Evolutionary conservation across 2,329 filamentous ascomycete species (phyloP), one percentile per base, ranked within the genome.

Genomic region (Phyllosticta ampelicida): DNA sequence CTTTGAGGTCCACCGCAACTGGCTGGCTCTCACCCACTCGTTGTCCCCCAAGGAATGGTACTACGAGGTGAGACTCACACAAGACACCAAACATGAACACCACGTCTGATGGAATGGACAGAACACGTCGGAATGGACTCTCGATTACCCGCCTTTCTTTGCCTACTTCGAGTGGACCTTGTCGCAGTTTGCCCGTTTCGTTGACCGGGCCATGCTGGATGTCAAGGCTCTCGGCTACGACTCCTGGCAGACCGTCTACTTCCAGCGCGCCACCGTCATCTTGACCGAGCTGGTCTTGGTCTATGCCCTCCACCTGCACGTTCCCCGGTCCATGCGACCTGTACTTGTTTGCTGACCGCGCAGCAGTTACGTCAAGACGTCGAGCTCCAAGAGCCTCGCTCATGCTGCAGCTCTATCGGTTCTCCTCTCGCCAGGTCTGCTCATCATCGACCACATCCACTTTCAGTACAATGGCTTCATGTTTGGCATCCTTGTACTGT

Each of bases 401-500:
- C 90, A 96, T 68, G 89, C 88, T 21, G 89, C 87, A 52, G 90
- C 91, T 21, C 79, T 97, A 58, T 96, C 92, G 0, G 85, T 99
- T 60, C 77, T 97, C 3, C 82, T 97, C 11, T 97, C 91, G 0
- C 94, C 94, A 0, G 94, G 92, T 1, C 82, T 99, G 36, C 79
- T 99, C 61, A 95, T 99, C 70, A 97, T 99, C 71, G 94, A 99
- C 69, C 94, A 99, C 71, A 92, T 96, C 63, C 91, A 96, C 72
- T 99, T 99, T 72, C 94, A 99, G 77, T 99, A 99, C 77, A 99
- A 99, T 76, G 92, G 94, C 48, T 90, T 91, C 74, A 84, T 99
- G 74, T 99, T 97, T 70, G 94, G 94, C 44, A 77, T 97, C 50
- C 78, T 99, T 54, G 82, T 97, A 44, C 78, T 92, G 56, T 97